A percentile compares a stretch with the other conserved stretches of the same genome.
Evolutionary conservation across 805 yeast species (phyloP).

Genomic region (Wickerhamomyces bisporus): DNA sequence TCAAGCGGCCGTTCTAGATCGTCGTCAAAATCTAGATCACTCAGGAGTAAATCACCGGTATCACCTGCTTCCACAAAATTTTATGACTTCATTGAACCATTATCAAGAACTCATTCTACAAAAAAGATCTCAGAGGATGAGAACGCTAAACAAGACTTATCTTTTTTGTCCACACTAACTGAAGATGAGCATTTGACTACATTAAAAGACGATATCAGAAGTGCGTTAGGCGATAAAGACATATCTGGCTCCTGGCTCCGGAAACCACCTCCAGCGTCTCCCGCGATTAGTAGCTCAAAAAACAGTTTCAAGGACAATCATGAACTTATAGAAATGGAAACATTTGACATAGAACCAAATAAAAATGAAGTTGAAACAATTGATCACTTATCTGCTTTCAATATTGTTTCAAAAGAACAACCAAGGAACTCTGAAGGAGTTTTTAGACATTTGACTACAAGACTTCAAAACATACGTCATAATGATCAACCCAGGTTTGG

Average conservation of each 20-base stretch:
- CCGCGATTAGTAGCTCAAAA: constrained; percentile 5
- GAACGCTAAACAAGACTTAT: neutral
- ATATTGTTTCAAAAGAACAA: constrained; percentile 2
- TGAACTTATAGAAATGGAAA: constrained; percentile 6
- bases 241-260: constrained; percentile 17
- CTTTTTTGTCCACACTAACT: constrained; percentile 7
- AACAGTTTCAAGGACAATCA: constrained; percentile 2
- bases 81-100: neutral
- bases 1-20: constrained; percentile 3
- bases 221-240: constrained; percentile 13
- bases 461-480: constrained; percentile 1
- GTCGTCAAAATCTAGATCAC: constrained; percentile 3
- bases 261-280: neutral
- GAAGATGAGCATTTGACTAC: constrained; percentile 9
- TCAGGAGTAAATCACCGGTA: neutral
- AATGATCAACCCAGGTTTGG: constrained; percentile 5
- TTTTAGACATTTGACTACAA: constrained; percentile 11
- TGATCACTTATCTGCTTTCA: constrained; percentile 1
- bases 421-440: constrained; percentile 13
- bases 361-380: neutral
- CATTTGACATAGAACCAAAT: neutral
- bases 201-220: constrained; percentile 16
- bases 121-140: neutral
- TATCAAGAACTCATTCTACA: constrained; percentile 2
- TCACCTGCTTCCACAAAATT: neutral